phyloP scores from a whole-genome alignment of 2,329 filamentous ascomycete genomes.

The Aspergillus pseudotamarii region DNA sequence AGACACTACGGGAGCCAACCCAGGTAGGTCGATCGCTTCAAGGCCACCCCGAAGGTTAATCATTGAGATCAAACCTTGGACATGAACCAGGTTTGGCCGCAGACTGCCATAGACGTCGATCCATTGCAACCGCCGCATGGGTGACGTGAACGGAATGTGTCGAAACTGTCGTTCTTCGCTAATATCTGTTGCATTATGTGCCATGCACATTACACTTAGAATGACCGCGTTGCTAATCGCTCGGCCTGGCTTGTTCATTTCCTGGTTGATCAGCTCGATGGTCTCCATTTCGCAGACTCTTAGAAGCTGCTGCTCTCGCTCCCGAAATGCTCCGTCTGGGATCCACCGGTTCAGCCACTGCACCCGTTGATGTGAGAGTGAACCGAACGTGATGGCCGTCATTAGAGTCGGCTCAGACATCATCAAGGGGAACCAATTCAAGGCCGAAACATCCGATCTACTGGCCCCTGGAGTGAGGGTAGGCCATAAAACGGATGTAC shows the following conservation, averaged over 20 bases:
- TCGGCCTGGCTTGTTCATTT: slow-evolving; percentile 33
- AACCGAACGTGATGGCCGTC: slow-evolving; percentile 35
- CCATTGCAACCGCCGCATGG: slow-evolving; percentile 40
- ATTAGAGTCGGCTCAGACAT: slow-evolving; percentile 33
- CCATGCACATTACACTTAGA: slow-evolving; percentile 40
- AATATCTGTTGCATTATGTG: slow-evolving; percentile 33
- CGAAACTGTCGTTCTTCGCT: slow-evolving; percentile 14
- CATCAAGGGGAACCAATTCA: slow-evolving; percentile 34
- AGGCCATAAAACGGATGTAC: slow-evolving; percentile 29
- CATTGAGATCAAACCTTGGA: slow-evolving; percentile 38
- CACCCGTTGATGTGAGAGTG: slow-evolving; percentile 36
- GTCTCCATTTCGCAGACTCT: slow-evolving; percentile 35
- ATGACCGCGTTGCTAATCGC: slow-evolving; percentile 39
- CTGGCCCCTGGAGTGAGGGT: slow-evolving; percentile 25
- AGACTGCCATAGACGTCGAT: slow-evolving; percentile 40
- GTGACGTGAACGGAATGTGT: slow-evolving; percentile 35
- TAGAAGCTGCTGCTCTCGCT: slow-evolving; percentile 27
- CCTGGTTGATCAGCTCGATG: slow-evolving; percentile 39
- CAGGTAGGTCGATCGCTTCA: slow-evolving; percentile 37
- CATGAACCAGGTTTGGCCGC: slow-evolving; percentile 38
- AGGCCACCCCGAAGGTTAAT: slow-evolving; percentile 42
- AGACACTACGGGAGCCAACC: slow-evolving; percentile 41
- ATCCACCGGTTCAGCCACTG: slow-evolving; percentile 32
- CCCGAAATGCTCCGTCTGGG: slow-evolving; percentile 22
- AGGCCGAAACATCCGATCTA: slow-evolving; percentile 10